A percentile compares a stretch with the other conserved stretches of the same genome.
These are phyloP conservation scores for Mycena maculata DNA, from an alignment of 768 basidiomycete species.

Conservation along the genomic window DNA sequence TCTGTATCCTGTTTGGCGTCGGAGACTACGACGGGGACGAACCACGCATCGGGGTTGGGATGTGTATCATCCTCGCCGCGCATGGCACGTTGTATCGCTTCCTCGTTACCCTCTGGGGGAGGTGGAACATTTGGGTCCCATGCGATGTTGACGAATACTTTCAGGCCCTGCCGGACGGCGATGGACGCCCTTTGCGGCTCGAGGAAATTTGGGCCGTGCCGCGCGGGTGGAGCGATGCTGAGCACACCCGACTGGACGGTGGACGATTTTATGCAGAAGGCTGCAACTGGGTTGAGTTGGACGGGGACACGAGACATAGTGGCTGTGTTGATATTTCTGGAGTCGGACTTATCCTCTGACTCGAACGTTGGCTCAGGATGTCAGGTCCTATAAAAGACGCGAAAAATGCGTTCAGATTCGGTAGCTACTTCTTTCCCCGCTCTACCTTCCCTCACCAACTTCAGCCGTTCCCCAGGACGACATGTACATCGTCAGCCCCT, in stretches of 20 bases:
- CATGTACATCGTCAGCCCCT: slow-evolving; percentile 69
- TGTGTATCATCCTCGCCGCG: slow-evolving; percentile 54
- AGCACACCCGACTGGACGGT: slow-evolving; percentile 55
- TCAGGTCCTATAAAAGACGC: slow-evolving; percentile 39
- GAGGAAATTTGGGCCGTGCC: slow-evolving; percentile 37
- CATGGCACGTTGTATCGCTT: slow-evolving; percentile 69
- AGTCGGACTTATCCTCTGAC: slow-evolving; percentile 21
- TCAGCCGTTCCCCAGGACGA: slow-evolving; percentile 55
- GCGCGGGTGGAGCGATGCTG: slow-evolving; percentile 30
- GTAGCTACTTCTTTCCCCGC: slow-evolving; percentile 42
- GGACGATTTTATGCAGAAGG: slow-evolving; percentile 77
- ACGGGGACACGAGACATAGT: slow-evolving; percentile 44
- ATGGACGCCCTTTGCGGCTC: slow-evolving; percentile 43
- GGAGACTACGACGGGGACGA: slow-evolving; percentile 79
- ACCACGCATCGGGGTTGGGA: slow-evolving; percentile 58
- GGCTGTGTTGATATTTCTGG: not conserved
- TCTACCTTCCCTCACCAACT: slow-evolving; percentile 31
- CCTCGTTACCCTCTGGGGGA: slow-evolving; percentile 71
- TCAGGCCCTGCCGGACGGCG: slow-evolving; percentile 59
- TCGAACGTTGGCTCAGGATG: slow-evolving; percentile 32
- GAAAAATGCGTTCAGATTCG: slow-evolving; percentile 47
- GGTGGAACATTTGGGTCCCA: slow-evolving; percentile 78
- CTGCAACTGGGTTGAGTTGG: slow-evolving; percentile 67
- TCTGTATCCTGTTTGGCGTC: slow-evolving; percentile 71
- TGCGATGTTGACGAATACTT: slow-evolving; percentile 81